phyloP scores from a whole-genome alignment of 306 rosid genomes.

The Cucurbita ficifolia region DNA sequence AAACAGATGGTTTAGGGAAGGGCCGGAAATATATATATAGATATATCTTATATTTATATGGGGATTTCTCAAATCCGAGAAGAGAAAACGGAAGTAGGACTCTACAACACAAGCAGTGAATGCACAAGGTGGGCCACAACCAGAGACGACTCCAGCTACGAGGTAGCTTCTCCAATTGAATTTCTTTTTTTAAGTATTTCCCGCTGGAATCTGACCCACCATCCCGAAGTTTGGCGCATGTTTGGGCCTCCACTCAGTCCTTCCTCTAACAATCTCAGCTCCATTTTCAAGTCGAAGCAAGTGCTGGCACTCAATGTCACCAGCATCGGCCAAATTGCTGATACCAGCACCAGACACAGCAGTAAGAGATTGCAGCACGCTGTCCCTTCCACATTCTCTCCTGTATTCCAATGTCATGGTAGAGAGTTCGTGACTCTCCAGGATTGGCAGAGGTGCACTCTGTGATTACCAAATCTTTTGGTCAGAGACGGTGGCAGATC shows the following conservation, averaged over 20 bases:
- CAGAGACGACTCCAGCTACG: background rate
- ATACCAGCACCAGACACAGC: conserved; percentile 39
- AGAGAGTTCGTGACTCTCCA: conserved; percentile 86
- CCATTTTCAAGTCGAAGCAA: conserved; percentile 80
- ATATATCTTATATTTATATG: background rate
- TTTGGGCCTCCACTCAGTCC: conserved; percentile 93
- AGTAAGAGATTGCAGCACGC: conserved; percentile 76
- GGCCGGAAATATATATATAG: background rate
- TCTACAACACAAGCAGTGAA: conserved; percentile 4
- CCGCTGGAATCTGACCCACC: conserved; percentile 41
- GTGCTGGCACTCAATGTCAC: conserved; percentile 72
- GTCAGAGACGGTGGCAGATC: background rate
- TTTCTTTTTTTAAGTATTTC: conserved; percentile 20
- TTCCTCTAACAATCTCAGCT: conserved; percentile 75
- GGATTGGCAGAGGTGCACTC: conserved; percentile 86
- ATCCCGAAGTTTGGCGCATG: conserved; percentile 27
- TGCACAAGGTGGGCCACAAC: background rate
- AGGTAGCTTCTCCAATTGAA: background rate
- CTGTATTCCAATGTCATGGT: conserved; percentile 79
- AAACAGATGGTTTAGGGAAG: background rate
- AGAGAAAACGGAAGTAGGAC: background rate
- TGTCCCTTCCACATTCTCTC: conserved; percentile 97
- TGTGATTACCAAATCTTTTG: conserved; percentile 23
- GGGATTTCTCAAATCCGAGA: background rate
- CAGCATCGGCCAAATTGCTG: conserved; percentile 37